These are phyloP conservation scores for Rosa hybrid DNA, from an alignment of 331 rosid species.

Conservation along the genomic window DNA sequence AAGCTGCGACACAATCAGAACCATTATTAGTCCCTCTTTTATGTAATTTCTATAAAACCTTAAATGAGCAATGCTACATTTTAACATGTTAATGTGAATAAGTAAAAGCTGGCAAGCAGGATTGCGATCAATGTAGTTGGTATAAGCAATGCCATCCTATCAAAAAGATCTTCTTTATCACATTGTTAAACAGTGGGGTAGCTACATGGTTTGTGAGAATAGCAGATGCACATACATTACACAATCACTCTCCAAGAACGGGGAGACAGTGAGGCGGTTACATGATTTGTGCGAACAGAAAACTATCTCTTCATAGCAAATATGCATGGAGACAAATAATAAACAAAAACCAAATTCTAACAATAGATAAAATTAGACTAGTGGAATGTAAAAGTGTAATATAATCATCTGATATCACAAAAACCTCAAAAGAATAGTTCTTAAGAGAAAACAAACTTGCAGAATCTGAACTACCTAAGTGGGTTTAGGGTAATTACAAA, in stretches of 20 bases:
- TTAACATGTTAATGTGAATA: background rate
- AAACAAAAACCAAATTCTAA: conserved; percentile 2
- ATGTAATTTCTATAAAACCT: background rate
- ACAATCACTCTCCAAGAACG: background rate
- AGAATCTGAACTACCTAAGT: background rate
- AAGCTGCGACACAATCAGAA: conserved; percentile 31
- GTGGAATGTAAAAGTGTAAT: background rate
- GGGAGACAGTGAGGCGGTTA: background rate
- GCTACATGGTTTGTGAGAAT: background rate
- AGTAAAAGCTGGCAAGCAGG: background rate
- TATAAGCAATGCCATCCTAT: conserved; percentile 1
- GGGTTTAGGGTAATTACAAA: background rate
- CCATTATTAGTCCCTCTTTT: conserved; percentile 5
- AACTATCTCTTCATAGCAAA: background rate
- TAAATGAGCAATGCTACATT: background rate
- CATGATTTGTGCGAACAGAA: background rate
- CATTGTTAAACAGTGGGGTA: background rate
- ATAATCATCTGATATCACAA: conserved; percentile 10
- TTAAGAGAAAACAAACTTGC: background rate
- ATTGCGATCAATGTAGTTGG: background rate
- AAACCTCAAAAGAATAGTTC: background rate
- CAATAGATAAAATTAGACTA: background rate
- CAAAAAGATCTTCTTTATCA: background rate
- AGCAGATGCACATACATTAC: background rate
- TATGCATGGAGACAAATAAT: background rate